phyloP scores from a whole-genome alignment of 257 asterid species.

The Penstemon eatonii region DNA sequence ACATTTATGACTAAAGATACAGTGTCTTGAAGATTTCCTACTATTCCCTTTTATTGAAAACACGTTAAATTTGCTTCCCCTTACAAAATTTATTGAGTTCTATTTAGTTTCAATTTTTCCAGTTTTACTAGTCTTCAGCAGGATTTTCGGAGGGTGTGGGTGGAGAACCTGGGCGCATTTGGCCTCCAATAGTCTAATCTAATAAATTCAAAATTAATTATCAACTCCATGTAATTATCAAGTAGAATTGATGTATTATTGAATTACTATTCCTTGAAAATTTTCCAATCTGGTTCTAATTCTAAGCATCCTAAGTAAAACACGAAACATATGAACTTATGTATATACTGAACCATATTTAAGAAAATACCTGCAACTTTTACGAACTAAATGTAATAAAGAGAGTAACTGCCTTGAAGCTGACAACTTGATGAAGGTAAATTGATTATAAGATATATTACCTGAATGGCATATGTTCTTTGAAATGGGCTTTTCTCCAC shows the following conservation, averaged over 20 bases:
- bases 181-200: neutral
- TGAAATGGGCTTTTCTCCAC: constrained; percentile 97
- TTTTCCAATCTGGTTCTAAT: neutral
- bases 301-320: neutral
- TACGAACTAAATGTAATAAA: neutral
- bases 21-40: too few species aligned
- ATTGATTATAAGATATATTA: constrained; percentile 27
- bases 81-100: too few species aligned
- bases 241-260: constrained; percentile 4
- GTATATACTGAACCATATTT: neutral
- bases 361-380: constrained; percentile 8
- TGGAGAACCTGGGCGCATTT: neutral
- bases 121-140: neutral
- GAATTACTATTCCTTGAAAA: constrained; percentile 3
- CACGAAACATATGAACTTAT: neutral
- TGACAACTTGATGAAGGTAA: constrained; percentile 8
- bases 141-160: neutral
- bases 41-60: too few species aligned
- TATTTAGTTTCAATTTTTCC: too few species aligned
- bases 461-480: constrained; percentile 96
- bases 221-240: neutral
- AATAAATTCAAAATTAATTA: neutral
- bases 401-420: constrained; percentile 15
- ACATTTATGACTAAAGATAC: too few species aligned
- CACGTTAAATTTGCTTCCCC: too few species aligned